Evolutionary conservation across 345 rosid species (phyloP).

Genomic region (Rhodomyrtus tomentosa): DNA sequence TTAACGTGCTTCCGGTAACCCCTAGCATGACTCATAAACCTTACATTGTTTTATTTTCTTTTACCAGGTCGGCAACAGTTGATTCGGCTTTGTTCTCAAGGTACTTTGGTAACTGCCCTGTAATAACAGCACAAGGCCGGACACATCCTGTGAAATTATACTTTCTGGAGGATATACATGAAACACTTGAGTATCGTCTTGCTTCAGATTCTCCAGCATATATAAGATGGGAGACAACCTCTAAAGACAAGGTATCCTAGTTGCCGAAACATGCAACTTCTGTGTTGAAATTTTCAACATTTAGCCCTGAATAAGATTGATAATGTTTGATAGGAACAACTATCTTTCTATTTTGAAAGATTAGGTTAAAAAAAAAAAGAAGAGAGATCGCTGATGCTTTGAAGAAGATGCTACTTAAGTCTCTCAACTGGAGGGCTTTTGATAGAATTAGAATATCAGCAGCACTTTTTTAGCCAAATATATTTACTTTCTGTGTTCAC

Average conservation of each 20-base stretch:
- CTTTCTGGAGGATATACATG: slow-evolving; percentile 86
- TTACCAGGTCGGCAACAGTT: slow-evolving; percentile 90
- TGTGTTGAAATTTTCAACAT: neutral
- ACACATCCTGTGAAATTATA: slow-evolving; percentile 72
- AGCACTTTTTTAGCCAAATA: neutral
- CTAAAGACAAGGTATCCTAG: slow-evolving; percentile 38
- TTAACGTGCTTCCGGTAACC: neutral
- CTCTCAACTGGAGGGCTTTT: neutral
- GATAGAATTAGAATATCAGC: neutral
- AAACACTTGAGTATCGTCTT: slow-evolving; percentile 48
- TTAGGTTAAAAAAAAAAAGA: neutral
- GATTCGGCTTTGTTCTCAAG: slow-evolving; percentile 74
- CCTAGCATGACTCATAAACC: no score
- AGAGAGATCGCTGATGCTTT: neutral
- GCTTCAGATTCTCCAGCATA: slow-evolving; percentile 87
- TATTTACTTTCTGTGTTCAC: neutral
- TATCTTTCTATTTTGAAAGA: neutral
- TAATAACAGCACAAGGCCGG: slow-evolving; percentile 77
- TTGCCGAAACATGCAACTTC: neutral
- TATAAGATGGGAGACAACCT: slow-evolving; percentile 40
- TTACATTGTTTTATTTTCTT: neutral
- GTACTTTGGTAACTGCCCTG: slow-evolving; percentile 86
- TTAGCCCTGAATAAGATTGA: neutral
- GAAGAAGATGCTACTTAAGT: neutral
- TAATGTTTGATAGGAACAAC: neutral